Percentiles rank a stretch among this genome's conserved stretches.
phyloP scores from a whole-genome alignment of 768 basidiomycete genomes.

The Dacryopinax primogenitus region DNA sequence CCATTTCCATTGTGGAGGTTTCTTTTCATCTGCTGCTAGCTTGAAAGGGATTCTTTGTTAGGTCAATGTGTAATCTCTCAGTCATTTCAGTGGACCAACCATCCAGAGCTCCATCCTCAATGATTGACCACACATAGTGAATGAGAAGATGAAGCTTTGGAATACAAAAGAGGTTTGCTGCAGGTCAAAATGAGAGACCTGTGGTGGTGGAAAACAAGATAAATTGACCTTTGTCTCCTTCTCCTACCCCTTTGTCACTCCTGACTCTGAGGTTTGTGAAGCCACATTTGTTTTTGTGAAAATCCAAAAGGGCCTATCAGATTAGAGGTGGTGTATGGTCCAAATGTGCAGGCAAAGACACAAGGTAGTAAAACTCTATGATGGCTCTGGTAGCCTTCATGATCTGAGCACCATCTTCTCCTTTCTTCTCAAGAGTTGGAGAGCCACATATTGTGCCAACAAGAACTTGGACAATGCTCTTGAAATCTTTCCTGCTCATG shows the following conservation, averaged over 20 bases:
- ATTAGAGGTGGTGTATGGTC: not conserved
- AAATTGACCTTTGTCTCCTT: not conserved
- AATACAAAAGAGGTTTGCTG: constrained; percentile 28
- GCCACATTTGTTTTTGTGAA: constrained; percentile 30
- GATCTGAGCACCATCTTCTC: not conserved
- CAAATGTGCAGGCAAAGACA: constrained; percentile 28
- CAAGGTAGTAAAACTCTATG: constrained; percentile 32
- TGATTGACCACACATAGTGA: constrained; percentile 29
- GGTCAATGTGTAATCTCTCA: constrained; percentile 29
- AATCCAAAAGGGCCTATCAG: constrained; percentile 22
- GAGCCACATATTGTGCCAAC: constrained; percentile 13
- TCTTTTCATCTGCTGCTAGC: not conserved
- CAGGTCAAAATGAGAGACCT: not conserved
- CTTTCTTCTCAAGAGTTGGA: not conserved
- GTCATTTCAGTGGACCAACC: constrained; percentile 32
- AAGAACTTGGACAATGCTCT: not conserved
- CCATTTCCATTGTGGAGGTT: not conserved
- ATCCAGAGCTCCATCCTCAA: constrained; percentile 28
- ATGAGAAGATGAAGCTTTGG: constrained; percentile 32
- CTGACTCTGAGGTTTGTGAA: constrained; percentile 29
- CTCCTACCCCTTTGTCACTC: not conserved
- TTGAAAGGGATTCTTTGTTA: constrained; percentile 17
- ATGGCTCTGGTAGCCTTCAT: constrained; percentile 22
- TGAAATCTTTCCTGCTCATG: constrained; percentile 14
- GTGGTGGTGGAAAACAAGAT: not conserved